Evolutionary conservation across 169 alveolate species (phyloP).

Genomic region (Plasmodium knowlesi): DNA sequence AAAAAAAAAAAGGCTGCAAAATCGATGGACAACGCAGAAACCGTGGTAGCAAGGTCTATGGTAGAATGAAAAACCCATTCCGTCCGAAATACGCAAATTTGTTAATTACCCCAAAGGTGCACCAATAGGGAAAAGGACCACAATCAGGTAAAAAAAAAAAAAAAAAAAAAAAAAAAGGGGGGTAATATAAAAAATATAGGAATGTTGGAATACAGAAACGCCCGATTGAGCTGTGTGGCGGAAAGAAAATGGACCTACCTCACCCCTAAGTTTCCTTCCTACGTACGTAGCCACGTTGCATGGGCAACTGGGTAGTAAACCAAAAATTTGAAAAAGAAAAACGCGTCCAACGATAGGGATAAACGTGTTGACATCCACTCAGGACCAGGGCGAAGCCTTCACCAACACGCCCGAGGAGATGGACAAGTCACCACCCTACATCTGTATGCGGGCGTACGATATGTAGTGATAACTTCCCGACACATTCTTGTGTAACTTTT

Average conservation of each 20-base stretch:
- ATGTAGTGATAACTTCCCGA: slow-evolving; percentile 41
- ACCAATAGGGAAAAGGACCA: not conserved
- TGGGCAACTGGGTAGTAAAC: not conserved
- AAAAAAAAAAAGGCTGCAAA: not conserved
- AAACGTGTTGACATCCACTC: not conserved
- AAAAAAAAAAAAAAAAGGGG: not conserved
- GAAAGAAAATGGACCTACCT: not conserved
- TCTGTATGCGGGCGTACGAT: slow-evolving; percentile 38
- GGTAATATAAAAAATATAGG: not conserved
- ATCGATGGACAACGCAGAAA: not conserved
- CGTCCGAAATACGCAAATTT: not conserved
- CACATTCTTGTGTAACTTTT: not conserved
- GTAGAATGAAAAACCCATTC: not conserved
- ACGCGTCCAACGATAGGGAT: not conserved
- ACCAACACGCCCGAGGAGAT: not conserved
- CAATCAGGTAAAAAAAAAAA: not conserved
- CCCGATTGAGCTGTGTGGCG: not conserved
- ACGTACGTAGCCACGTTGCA: not conserved
- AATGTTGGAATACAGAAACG: not conserved
- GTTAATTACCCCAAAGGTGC: not conserved
- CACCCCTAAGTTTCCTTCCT: not conserved
- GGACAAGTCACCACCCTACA: not conserved
- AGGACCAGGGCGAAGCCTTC: not conserved
- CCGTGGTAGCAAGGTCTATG: not conserved
- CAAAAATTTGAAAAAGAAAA: slow-evolving; percentile 1